Evolutionary conservation across 2,329 filamentous ascomycete species (phyloP), one percentile per base, ranked within the genome.

Genomic region (Claviceps monticola): DNA sequence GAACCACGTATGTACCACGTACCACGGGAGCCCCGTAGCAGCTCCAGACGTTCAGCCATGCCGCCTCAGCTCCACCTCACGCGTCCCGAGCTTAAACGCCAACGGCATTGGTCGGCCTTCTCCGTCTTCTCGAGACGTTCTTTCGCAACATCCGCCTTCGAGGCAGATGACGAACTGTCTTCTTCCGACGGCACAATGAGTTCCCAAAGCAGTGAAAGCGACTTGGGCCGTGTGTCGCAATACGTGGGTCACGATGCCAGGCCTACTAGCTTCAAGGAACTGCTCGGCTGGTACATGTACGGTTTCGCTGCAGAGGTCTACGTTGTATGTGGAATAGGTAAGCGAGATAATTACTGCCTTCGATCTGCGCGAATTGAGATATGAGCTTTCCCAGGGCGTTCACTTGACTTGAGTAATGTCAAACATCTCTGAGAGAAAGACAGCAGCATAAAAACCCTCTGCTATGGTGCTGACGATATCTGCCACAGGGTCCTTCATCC

Each of bases 301-400:
- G 86, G 86, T 43, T 97, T 95, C 75, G 93, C 93, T 23, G 89
- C 91, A 19, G 93, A 98, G 71, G 91, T 94, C 51, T 97, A 96
- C 66, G 88, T 94, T 16, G 87, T 97, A 52, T 97, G 93, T 67
- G 69, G 67, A 50, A 69, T 70, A 52, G 91, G 90, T 87, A 67
- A 64, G 82, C 71, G 1, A 23, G 26, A 13, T 21, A 8, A 11
- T 44, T 16, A n/a, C 16, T 11, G 23, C 16, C 8, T 2, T 17
- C 0, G 29, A 5, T n/a, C 6, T 26, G 11, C n/a, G 46, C 36
- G 13, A 26, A 29, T 11, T n/a, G 34, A 16, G 16, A 9, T 17
- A 1, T 1, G 4, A 29, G 34, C 19, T 21, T 39, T 19, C 36
- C 13, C 19, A 39, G 21, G 19, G 7, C 16, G 17, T 42, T 29